Base-by-base conservation (phyloP, 495 filamentous ascomycete species). In the Aspergillus ostianus region DNA sequence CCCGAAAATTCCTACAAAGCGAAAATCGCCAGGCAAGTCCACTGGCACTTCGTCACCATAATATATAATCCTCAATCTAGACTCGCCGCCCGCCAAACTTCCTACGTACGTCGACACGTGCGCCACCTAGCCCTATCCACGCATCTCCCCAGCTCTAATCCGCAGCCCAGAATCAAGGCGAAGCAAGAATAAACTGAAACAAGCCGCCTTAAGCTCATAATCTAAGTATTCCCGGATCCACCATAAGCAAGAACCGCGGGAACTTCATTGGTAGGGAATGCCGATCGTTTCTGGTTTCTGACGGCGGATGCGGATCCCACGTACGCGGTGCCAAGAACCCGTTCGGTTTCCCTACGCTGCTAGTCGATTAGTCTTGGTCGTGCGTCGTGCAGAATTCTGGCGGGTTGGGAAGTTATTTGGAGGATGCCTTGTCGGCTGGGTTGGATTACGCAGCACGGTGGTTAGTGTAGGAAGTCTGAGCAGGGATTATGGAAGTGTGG, bases 281-380 rank as follows among this genome's bases (percentile, higher is more conserved):
- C 8, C 49, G 49, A 51, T 51, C 49, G 18, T 23, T 51, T 51
- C 49, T 51, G 5, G n/a, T 51, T 27, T 51, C n/a, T 51, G 49
- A 19, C 49, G 13, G n/a, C 29, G 13, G 13, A 21, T 45, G 58
- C 47, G 58, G 58, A 50, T 54, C 51, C 47, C 12, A 56, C 19
- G 47, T 66, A 66, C 64, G 64, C 55, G 64, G 64, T 60, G 64
- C 64, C 64, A 63, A 66, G 60, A 57, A 51, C 41, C 47, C 45
- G 56, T 18, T 23, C 44, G 21, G 20, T 29, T 47, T 47, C 27
- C 36, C 21, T 23, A 41, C 13, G n/a, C 9, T 18, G 8, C 41
- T 47, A 56, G 50, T 18, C 44, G 44, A 46, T n/a, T 52, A 26
- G 32, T 52, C 44, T 0, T 45, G 9, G 26, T 44, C 27, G 32